Base-by-base conservation (phyloP, 129 eudicot genomes). In the Saussurea involucrata region DNA sequence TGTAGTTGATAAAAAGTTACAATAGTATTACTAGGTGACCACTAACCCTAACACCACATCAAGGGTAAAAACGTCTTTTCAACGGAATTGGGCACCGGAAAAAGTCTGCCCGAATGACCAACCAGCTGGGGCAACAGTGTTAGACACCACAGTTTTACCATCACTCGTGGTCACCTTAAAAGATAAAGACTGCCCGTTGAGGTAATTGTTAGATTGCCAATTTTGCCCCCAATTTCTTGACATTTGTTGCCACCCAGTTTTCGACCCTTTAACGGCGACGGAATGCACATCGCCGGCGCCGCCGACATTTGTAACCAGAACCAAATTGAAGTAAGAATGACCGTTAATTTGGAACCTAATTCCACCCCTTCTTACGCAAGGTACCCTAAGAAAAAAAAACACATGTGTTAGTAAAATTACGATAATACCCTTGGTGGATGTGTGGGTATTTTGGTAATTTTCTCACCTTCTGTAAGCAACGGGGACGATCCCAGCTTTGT, bases 161-260 rank as follows among this genome's bases (percentile, higher is more conserved):
- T 87, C 92, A 64, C 92, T 87, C 20, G 92, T 87, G 31, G 89
- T 87, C 64, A 87, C 92, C 84, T 87, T 87, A 44, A 87, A 87
- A 5, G 92, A 82, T 6, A 87, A 42, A 6, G 85, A 37, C 58
- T 84, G 91, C 13, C 91, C 91, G 75, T 87, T 87, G 3, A 85
- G 76, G 21, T 87, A 87, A 24, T 3, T 76, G 83, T 85, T 87
- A 81, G 87, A 85, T 67, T 87, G 92, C 92, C 92, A 87, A 69
- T 87, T 87, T 76, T 87, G 92, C 20, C 92, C 92, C 92, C 92
- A 87, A 82, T 87, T 87, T 71, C 92, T 82, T 1, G 92, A 87
- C 92, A 87, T 85, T 37, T 78, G 77, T 60, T 87, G 89, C 92
- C 92, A 87, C 1, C 87, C 81, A 12, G 87, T 82, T 36, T 76